phyloP scores from a whole-genome alignment of 208 protist species.

The Leishmania tropica region DNA sequence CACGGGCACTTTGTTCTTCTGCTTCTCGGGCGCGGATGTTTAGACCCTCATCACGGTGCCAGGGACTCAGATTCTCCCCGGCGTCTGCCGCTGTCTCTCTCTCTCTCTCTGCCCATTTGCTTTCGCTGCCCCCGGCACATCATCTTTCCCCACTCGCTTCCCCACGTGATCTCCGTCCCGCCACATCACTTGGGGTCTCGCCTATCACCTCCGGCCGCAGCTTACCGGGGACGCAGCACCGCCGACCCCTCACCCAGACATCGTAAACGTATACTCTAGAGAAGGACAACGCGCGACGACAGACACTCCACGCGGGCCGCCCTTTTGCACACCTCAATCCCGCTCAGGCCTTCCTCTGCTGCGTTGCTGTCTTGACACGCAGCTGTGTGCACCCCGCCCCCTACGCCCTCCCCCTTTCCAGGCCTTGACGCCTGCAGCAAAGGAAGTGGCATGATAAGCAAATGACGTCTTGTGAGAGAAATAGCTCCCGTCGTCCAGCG shows the following conservation, averaged over 20 bases:
- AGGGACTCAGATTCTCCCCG: not conserved
- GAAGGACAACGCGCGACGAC: not conserved
- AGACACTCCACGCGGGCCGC: no score
- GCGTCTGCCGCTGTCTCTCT: not conserved
- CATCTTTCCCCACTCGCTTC: not conserved
- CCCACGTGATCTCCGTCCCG: not conserved
- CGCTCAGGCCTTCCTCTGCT: not conserved
- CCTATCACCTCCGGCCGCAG: not conserved
- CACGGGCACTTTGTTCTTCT: not conserved
- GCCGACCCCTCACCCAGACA: not conserved
- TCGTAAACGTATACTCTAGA: not conserved
- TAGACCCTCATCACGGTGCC: not conserved
- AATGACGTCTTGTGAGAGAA: not conserved
- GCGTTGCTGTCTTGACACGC: not conserved
- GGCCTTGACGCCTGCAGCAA: not conserved
- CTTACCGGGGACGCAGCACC: not conserved
- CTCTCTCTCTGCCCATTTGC: not conserved
- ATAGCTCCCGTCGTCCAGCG: not conserved
- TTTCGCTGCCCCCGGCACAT: not conserved
- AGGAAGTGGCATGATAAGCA: not conserved
- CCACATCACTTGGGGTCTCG: not conserved
- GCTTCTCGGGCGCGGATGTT: not conserved
- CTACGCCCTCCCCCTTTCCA: not conserved
- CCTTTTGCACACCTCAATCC: not conserved
- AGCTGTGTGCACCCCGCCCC: not conserved